These are phyloP conservation scores for Intubia oerlemansii DNA, from an alignment of 2,329 filamentous ascomycete species.

Conservation along the genomic window DNA sequence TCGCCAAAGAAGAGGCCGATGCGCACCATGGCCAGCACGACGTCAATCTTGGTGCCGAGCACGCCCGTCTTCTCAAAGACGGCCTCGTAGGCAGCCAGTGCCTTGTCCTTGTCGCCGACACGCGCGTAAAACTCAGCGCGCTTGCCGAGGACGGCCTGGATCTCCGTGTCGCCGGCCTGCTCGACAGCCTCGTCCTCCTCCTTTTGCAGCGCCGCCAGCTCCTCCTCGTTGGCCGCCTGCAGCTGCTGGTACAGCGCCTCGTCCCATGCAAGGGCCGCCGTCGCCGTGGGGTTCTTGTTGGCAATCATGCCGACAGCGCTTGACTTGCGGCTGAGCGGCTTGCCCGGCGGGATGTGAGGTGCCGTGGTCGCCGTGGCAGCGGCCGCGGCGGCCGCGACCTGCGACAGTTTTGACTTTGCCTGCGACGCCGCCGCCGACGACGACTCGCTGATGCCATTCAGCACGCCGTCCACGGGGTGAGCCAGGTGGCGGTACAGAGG, in stretches of 20 bases:
- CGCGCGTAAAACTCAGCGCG: constrained; percentile 89
- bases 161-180: constrained; percentile 89
- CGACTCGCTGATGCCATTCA: constrained; percentile 55
- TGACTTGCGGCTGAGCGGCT: constrained; percentile 43
- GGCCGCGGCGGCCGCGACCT: not conserved
- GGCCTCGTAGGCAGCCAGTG: constrained; percentile 76
- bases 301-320: constrained; percentile 58
- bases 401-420: constrained; percentile 1
- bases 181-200: constrained; percentile 88
- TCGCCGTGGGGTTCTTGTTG: constrained; percentile 40
- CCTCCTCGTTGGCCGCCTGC: constrained; percentile 55
- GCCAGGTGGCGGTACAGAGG: constrained; percentile 71
- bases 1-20: constrained; percentile 93
- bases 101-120: constrained; percentile 95
- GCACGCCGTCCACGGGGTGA: constrained; percentile 59
- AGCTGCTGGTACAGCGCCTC: constrained; percentile 65
- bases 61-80: constrained; percentile 96
- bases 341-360: constrained; percentile 14
- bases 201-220: constrained; percentile 57
- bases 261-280: constrained; percentile 68
- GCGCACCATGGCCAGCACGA: constrained; percentile 89
- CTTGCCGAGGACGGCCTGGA: constrained; percentile 82
- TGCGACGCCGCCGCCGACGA: constrained; percentile 7
- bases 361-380: constrained; percentile 1
- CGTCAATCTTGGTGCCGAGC: constrained; percentile 88